Evolutionary conservation across 345 rosid species (phyloP).

Genomic region (Fremontodendron californicum): DNA sequence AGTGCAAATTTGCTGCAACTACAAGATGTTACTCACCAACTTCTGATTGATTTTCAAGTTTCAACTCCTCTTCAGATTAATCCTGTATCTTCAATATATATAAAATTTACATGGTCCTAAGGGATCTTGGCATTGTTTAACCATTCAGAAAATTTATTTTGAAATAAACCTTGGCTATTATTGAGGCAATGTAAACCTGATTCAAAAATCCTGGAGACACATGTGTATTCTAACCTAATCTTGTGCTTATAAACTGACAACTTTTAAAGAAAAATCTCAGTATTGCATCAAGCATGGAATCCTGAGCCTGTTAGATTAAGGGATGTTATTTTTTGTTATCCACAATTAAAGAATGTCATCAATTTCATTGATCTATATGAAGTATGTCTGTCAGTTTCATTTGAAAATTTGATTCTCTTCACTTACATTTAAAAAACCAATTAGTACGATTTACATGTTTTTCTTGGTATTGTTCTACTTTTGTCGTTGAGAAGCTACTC

Average conservation of each 20-base stretch:
- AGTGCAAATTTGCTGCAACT: constrained; percentile 15
- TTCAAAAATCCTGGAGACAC: constrained; percentile 23
- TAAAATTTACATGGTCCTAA: background rate
- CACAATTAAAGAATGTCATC: constrained; percentile 34
- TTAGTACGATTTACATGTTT: background rate
- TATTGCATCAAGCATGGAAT: constrained; percentile 18
- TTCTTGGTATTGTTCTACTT: constrained; percentile 2
- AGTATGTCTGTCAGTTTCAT: constrained; percentile 53
- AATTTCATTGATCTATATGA: constrained; percentile 38
- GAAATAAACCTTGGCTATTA: background rate
- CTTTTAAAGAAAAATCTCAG: constrained; percentile 22
- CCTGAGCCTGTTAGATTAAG: constrained; percentile 14
- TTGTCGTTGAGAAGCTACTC: constrained; percentile 21
- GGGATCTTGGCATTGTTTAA: constrained; percentile 19
- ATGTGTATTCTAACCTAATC: constrained; percentile 23
- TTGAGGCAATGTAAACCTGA: background rate
- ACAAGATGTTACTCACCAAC: background rate
- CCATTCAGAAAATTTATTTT: background rate
- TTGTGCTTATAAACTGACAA: constrained; percentile 23
- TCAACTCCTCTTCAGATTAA: background rate
- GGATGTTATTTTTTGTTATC: constrained; percentile 27
- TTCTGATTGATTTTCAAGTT: background rate
- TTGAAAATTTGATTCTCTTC: constrained; percentile 21
- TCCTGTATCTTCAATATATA: background rate
- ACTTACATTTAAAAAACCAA: constrained; percentile 7